These are phyloP conservation scores for Darksidea phi DNA, from an alignment of 495 filamentous ascomycete species.

Conservation along the genomic window DNA sequence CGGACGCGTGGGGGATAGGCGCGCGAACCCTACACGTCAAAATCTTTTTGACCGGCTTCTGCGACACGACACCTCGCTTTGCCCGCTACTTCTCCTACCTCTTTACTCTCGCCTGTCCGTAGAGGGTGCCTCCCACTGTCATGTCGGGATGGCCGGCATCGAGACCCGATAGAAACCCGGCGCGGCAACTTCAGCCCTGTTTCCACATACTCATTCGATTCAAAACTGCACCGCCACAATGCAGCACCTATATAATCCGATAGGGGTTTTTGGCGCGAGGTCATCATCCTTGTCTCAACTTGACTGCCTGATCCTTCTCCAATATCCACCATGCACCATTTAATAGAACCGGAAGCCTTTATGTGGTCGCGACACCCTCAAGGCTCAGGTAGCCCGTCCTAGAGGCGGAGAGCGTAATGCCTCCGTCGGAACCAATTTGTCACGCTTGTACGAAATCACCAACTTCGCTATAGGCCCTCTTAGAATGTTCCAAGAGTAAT, in stretches of 20 bases:
- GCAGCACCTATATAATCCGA: neutral
- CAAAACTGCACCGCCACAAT: neutral
- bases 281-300: neutral
- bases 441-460: conserved; percentile 32
- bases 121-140: too few species aligned
- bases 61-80: neutral
- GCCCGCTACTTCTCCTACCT: too few species aligned
- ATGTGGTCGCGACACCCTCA: too few species aligned
- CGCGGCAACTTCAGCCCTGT: neutral
- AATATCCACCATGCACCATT: too few species aligned
- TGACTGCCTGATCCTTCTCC: too few species aligned
- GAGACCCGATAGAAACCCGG: too few species aligned
- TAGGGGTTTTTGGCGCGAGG: neutral
- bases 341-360: too few species aligned
- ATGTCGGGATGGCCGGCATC: too few species aligned
- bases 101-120: too few species aligned
- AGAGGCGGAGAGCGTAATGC: too few species aligned
- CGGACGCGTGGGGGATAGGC: neutral
- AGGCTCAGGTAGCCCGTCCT: too few species aligned
- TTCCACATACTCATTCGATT: neutral
- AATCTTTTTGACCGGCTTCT: neutral
- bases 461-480: conserved; percentile 34
- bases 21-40: neutral
- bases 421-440: conserved; percentile 32
- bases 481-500: conserved; percentile 33